Evolutionary conservation across 2,329 filamentous ascomycete species (phyloP).

Genomic region (Pseudopithomyces chartarum): DNA sequence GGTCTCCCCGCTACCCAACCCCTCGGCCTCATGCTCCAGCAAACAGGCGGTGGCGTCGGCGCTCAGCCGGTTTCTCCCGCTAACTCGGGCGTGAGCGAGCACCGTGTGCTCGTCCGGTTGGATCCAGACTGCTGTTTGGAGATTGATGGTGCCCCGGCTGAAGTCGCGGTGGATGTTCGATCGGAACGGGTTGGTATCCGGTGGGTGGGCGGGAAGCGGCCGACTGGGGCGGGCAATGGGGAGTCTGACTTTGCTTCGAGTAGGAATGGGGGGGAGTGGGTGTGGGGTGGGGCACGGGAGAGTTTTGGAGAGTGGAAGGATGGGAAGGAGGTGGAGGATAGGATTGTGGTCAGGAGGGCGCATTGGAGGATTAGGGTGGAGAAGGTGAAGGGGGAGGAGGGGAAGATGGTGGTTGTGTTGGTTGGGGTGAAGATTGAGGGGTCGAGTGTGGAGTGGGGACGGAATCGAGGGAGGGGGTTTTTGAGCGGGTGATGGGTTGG

Average conservation of each 20-base stretch:
- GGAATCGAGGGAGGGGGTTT: constrained; percentile 71
- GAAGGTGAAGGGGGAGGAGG: constrained; percentile 52
- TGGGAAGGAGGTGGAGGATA: constrained; percentile 25
- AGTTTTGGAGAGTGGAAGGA: constrained; percentile 12
- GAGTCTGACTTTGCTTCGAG: constrained; percentile 13
- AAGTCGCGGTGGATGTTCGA: constrained; percentile 20
- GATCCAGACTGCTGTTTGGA: constrained; percentile 29
- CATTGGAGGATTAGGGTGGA: constrained; percentile 62
- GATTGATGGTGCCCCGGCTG: constrained; percentile 27
- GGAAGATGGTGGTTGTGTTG: constrained; percentile 70
- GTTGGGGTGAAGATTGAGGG: constrained; percentile 78
- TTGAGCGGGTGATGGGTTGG: constrained; percentile 43
- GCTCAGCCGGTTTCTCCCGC: constrained; percentile 69
- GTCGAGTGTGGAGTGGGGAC: constrained; percentile 65
- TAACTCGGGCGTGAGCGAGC: constrained; percentile 71
- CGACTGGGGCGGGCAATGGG: constrained; percentile 47
- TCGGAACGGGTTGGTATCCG: constrained; percentile 24
- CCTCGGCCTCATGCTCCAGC: constrained; percentile 69
- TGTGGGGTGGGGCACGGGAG: constrained; percentile 16
- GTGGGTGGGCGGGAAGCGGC: background rate
- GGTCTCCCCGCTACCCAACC: constrained; percentile 66
- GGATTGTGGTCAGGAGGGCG: constrained; percentile 45
- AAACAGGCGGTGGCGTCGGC: constrained; percentile 61
- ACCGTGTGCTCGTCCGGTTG: constrained; percentile 59
- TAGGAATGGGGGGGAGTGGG: constrained; percentile 21